phyloP scores from a whole-genome alignment of 371 early-diverging fungal genomes.

The Rhizopus microsporus region DNA sequence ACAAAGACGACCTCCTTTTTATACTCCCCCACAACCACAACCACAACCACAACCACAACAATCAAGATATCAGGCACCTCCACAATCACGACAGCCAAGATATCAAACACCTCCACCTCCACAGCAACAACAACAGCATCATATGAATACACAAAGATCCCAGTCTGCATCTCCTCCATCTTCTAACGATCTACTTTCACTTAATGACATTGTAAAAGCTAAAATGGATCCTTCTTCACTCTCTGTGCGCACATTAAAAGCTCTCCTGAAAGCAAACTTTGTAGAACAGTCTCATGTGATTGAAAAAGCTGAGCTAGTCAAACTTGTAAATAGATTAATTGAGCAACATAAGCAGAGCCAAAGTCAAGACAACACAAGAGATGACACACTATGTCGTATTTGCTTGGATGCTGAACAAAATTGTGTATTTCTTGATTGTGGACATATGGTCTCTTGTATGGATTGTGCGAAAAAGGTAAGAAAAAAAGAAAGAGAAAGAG shows the following conservation, averaged over 20 bases:
- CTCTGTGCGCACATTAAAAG: constrained; percentile 54
- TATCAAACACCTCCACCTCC: not conserved
- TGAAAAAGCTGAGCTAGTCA: constrained; percentile 58
- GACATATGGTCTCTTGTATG: constrained; percentile 66
- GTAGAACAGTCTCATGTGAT: constrained; percentile 52
- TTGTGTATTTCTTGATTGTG: constrained; percentile 60
- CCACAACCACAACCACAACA: not conserved
- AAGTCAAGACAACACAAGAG: constrained; percentile 5
- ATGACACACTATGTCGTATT: constrained; percentile 52
- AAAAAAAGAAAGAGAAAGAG: not conserved
- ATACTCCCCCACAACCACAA: not conserved
- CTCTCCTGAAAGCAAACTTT: constrained; percentile 48
- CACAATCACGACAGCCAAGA: not conserved
- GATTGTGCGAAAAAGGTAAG: constrained; percentile 60
- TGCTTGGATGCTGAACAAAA: constrained; percentile 65
- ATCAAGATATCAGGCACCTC: constrained; percentile 1
- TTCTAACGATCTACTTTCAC: constrained; percentile 14
- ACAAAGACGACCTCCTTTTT: too few relatives aligned
- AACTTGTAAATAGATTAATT: constrained; percentile 43
- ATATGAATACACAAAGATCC: too few relatives aligned
- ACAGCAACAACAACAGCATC: not conserved
- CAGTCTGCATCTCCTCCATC: not conserved
- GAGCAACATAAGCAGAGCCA: constrained; percentile 36
- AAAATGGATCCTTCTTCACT: constrained; percentile 48
- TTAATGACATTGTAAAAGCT: constrained; percentile 34